Evolutionary conservation across 2,329 filamentous ascomycete genomes (phyloP), one percentile per base, ranked within the genome.

Genomic region (Elsinoe batatas): DNA sequence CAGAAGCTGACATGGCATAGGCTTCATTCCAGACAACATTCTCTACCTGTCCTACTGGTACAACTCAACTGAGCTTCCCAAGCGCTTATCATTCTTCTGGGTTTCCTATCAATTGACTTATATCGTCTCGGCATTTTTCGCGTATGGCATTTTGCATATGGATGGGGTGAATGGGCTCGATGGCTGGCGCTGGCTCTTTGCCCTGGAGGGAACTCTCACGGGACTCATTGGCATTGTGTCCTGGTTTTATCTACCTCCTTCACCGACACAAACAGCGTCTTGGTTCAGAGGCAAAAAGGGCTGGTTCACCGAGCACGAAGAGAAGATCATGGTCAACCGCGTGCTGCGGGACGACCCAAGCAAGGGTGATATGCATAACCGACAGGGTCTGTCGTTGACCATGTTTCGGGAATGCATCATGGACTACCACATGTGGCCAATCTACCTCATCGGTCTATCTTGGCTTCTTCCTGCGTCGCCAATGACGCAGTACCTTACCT

Each of bases 271-370:
- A 50, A 88, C 85, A 5, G 78, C 76, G 13, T 76, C 78, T 30
- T 66, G 75, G 46, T 75, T 87, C 58, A 80, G 78, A 55, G 76
- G 79, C 2, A 79, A 79, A 53, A 59, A 77, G 17, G 82, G 82
- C 1, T 85, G 83, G 83, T 85, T 85, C 66, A 79, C 72, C 1
- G 83, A 85, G 63, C 74, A 74, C 1, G 81, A 88, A 64, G 84
- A 87, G 62, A 78, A 80, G 56, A 86, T 87, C 63, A 81, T 87
- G 77, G 77, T 84, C 15, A 87, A 86, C 63, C 76, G 78, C 20
- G 73, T 84, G 20, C 67, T 80, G 10, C 71, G 77, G 7, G 77
- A 80, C 53, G 77, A 80, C 46, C 77, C 77, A 0, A 74, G 72
- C 46, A 82, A 82, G 60, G 78, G 78, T n/a, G 75, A 74, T 58